Conservation (phyloP, 164 flowering plant genomes). For the Hamamelis virginiana region DNA sequence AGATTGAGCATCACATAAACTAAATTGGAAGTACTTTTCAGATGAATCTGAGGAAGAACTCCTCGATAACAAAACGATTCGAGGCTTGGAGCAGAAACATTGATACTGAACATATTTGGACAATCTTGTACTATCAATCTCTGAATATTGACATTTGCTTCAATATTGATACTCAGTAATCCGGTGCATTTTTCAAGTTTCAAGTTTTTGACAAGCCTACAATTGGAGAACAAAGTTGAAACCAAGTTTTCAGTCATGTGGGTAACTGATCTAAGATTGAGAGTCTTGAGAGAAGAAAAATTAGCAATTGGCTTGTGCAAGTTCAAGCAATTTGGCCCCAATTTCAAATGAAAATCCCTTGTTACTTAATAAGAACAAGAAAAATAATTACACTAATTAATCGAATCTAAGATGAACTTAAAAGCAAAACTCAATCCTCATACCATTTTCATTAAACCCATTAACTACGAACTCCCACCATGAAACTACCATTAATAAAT, state of each 20-base stretch:
- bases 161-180: conserved; percentile 8
- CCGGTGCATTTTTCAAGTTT: conserved; percentile 18
- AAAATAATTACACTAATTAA: no score
- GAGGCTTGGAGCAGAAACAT: conserved; percentile 8
- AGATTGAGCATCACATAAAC: no score
- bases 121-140: conserved; percentile 8
- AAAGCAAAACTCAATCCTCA: no score
- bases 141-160: neutral
- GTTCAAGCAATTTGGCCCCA: neutral
- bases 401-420: no score
- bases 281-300: conserved; percentile 14
- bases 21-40: no score
- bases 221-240: conserved; percentile 12
- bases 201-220: conserved; percentile 14
- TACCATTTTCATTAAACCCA: no score
- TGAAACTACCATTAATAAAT: no score
- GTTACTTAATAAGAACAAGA: no score
- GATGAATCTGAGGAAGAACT: conserved; percentile 2
- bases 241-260: conserved; percentile 1
- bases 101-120: neutral
- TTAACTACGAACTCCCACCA: no score
- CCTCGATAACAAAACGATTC: conserved; percentile 10
- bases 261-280: conserved; percentile 13
- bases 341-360: neutral
- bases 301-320: no score